Conservation (phyloP, 179 eudicot species). For the Silene noctiflora region DNA sequence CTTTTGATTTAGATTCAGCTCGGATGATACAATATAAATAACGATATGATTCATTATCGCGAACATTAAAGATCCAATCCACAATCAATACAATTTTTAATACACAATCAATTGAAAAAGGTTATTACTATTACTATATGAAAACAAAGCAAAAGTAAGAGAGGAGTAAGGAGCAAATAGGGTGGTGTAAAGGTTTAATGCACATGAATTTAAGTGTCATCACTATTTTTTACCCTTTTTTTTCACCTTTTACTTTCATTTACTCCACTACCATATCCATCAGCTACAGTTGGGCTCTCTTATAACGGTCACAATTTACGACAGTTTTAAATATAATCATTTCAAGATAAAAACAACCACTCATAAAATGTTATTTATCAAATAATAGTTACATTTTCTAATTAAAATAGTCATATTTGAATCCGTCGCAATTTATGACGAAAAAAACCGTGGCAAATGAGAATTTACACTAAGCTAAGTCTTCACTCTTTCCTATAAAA, state of each 20-base stretch:
- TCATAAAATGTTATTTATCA: no score
- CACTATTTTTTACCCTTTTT: constrained; percentile 8
- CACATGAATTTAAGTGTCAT: constrained; percentile 49
- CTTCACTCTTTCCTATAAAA: constrained; percentile 19
- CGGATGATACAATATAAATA: no score
- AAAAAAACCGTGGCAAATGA: no score
- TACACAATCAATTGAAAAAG: background rate
- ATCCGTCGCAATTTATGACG: no score
- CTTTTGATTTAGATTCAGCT: no score
- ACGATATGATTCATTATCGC: background rate
- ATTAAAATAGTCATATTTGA: no score
- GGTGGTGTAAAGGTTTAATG: constrained; percentile 19
- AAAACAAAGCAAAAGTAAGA: constrained; percentile 10
- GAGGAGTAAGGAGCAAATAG: background rate
- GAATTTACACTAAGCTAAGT: background rate
- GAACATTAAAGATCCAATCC: background rate
- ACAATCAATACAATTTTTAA: background rate
- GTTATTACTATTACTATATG: background rate
- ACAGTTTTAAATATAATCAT: no score
- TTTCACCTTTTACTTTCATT: constrained; percentile 1
- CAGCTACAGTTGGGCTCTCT: no score
- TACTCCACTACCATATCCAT: background rate
- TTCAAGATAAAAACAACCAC: no score
- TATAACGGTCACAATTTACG: no score
- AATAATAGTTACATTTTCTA: no score